Evolutionary conservation across 768 basidiomycete genomes (phyloP), one percentile per base, ranked within the genome.

Genomic region (Udeniomyces megalosporus): DNA sequence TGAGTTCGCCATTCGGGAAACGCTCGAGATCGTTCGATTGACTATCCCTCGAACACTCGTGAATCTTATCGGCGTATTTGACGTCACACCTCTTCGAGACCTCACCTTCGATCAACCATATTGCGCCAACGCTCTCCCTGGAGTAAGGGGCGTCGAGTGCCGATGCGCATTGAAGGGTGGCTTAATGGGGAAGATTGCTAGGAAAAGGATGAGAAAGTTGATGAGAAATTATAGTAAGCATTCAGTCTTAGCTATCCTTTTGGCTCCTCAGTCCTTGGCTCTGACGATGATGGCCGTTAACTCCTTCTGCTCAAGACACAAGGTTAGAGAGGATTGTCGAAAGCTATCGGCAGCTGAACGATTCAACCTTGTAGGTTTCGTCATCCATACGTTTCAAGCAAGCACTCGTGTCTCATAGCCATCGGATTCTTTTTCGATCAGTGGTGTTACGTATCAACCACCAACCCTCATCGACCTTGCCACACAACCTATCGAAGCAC

Each of bases 61-160:
- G 58, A 65, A 65, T 52, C 8, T 65, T 22, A 44, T 65, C 31
- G 63, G 63, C 34, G 58, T 65, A 22, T 65, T 65, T 35, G 63
- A 65, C 38, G 53, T 65, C 35, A 52, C 63, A 12, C 35, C 58
- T 14, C 51, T 65, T 22, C 52, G 54, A 46, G 44, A 59, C 44
- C 45, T 65, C 15, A 59, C 63, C 20, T 20, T 47, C 4, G 58
- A 65, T 26, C 52, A 56, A 2, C 51, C 38, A 1, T 65, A 65
- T 34, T 65, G 63, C 46, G 29, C 15, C 8, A 24, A 11, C 26
- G 29, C 58, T 6, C 22, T 59, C 4, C 32, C 12, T 1, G 12
- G 14, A 12, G n/a, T 35, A 4, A n/a, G 20, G 3, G n/a, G 29
- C 20, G 56, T 58, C 42, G 38, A 63, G 49, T 63, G 62, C 45